Evolutionary conservation across 805 yeast species (phyloP), one percentile per base, ranked within the genome.

Genomic region (Maudiozyma turicensis): DNA sequence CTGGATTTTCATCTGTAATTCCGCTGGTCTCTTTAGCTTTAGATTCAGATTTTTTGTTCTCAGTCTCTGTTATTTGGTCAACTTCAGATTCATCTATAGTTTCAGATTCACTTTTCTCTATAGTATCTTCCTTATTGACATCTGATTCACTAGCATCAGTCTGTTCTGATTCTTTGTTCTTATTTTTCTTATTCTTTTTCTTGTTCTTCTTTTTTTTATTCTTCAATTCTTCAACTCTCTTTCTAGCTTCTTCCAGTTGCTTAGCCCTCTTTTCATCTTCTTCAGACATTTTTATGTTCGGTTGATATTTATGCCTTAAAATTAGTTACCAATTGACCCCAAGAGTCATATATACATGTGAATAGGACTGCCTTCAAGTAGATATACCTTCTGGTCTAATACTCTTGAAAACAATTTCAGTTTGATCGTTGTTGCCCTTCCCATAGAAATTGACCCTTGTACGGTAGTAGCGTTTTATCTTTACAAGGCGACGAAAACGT

Each of bases 201-300:
- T 65, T 64, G 66, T 71, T 71, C 64, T 73, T 75, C 61, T 73
- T 77, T 61, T 69, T 72, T 65, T 73, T 73, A 66, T 78, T 78
- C 70, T 80, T 84, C 71, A 84, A 67, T 58, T 82, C 86, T 51
- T 84, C 89, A 40, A 76, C 80, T 54, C 81, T 77, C 68, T 81
- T 83, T 58, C 84, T 76, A 5, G 91, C 93, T 2, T 83, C 84
- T 54, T 82, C 88, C 45, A 86, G 70, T 62, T 81, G 78, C 59
- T 80, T 85, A 45, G 77, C 80, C 53, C 80, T 75, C 26, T 60
- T 57, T 43, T 60, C 64, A 15, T 68, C 72, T 30, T 62, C 69
- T 11, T 63, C 63, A 37, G 61, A 47, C 49, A 47, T 47, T 28
- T 10, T 40, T 7, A n/a, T 20, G 26, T 20, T 20, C 4, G 26